These are phyloP conservation scores for Macrolepiota albuminosa DNA, from an alignment of 768 basidiomycete genomes.

Conservation along the genomic window DNA sequence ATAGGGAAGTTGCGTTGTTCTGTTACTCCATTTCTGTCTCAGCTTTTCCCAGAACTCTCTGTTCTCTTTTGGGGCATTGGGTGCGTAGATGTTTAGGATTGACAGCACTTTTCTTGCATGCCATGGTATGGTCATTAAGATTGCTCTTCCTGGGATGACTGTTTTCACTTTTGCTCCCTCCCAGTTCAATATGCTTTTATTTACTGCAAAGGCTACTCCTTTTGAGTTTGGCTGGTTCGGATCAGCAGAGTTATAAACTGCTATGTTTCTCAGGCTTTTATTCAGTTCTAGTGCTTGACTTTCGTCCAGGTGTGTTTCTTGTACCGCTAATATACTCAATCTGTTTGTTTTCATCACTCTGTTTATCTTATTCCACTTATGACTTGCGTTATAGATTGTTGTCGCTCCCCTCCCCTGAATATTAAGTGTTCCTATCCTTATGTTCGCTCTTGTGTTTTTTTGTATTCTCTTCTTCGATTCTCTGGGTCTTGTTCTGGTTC, in stretches of 20 bases:
- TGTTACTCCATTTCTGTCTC: not conserved
- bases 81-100: not conserved
- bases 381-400: not conserved
- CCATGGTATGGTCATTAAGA: not conserved
- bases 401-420: not conserved
- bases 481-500: too few relatives aligned
- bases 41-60: not conserved
- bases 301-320: not conserved
- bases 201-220: not conserved
- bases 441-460: not conserved
- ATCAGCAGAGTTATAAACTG: not conserved
- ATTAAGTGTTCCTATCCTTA: not conserved
- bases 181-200: not conserved
- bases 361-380: not conserved
- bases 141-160: not conserved
- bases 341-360: too few relatives aligned
- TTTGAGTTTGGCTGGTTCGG: not conserved
- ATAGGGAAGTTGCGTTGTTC: not conserved
- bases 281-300: not conserved
- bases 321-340: too few relatives aligned
- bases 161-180: too few relatives aligned
- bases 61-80: not conserved
- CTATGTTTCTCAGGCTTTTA: not conserved
- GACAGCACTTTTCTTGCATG: not conserved
- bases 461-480: too few relatives aligned